A percentile compares a stretch with the other conserved stretches of the same genome.
Conservation (phyloP, 768 basidiomycete genomes). For the Sporobolomyces phaffii region DNA sequence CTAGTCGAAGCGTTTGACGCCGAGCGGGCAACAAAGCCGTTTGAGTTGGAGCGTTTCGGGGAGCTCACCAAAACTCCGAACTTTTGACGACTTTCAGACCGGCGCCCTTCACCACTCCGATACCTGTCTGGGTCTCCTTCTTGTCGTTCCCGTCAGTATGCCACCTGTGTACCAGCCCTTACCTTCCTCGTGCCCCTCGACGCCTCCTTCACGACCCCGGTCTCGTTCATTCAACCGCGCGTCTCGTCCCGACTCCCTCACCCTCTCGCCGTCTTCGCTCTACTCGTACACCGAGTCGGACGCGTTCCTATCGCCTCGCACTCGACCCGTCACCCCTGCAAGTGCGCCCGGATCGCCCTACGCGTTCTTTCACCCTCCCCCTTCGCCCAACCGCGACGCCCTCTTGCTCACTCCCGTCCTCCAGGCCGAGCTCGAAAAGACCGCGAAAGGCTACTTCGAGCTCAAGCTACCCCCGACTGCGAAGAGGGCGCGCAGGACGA, state of each 20-base stretch:
- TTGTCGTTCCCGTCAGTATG: too few species aligned
- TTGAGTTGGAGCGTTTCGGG: too few species aligned
- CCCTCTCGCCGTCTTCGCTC: slow-evolving; percentile 9
- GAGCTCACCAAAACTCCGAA: too few species aligned
- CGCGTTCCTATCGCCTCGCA: slow-evolving; percentile 17
- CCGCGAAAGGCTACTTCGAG: slow-evolving; percentile 9
- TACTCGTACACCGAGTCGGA: slow-evolving; percentile 6
- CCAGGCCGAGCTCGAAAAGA: neutral
- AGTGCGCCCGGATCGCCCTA: neutral
- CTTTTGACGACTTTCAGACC: too few species aligned
- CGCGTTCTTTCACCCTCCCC: neutral
- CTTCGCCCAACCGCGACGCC: neutral
- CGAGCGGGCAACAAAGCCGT: too few species aligned
- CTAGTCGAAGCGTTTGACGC: too few species aligned
- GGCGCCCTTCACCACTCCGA: too few species aligned
- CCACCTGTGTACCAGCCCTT: neutral
- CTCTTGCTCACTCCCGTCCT: neutral
- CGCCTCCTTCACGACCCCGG: neutral
- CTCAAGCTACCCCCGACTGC: slow-evolving; percentile 15
- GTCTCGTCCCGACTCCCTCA: neutral
- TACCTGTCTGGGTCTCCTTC: too few species aligned
- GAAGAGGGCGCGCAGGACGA: slow-evolving; percentile 4
- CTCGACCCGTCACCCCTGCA: neutral
- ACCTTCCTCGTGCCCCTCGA: neutral
- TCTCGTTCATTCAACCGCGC: neutral